Evolutionary conservation across 2,329 filamentous ascomycete genomes (phyloP).

Genomic region (Ophiostoma fasciatum): DNA sequence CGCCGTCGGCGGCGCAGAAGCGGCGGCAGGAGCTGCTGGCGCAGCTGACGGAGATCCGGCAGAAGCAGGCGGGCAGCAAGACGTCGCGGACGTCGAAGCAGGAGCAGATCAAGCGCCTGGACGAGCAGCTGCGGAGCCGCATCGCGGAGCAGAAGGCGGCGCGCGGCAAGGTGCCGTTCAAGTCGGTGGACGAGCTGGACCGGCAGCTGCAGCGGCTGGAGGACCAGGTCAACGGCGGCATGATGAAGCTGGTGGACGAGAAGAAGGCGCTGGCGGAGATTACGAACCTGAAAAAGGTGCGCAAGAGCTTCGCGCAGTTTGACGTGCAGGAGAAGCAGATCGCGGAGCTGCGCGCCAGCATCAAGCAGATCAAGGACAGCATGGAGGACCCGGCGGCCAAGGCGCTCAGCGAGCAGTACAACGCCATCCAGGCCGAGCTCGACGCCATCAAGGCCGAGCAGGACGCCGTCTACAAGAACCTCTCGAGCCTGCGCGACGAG

Average conservation of each 20-base stretch:
- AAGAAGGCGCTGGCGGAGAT: slow-evolving; percentile 83
- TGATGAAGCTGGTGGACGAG: slow-evolving; percentile 93
- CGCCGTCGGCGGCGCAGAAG: slow-evolving; percentile 67
- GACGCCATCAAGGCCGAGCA: slow-evolving; percentile 85
- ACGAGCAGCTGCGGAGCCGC: slow-evolving; percentile 74
- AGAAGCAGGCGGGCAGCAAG: slow-evolving; percentile 81
- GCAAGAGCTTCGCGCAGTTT: slow-evolving; percentile 80
- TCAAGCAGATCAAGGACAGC: slow-evolving; percentile 75
- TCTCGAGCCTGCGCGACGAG: slow-evolving; percentile 74
- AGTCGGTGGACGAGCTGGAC: slow-evolving; percentile 78
- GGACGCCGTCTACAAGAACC: slow-evolving; percentile 77
- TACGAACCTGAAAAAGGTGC: slow-evolving; percentile 67
- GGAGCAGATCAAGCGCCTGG: slow-evolving; percentile 84
- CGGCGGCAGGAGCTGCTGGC: slow-evolving; percentile 73
- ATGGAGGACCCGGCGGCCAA: slow-evolving; percentile 86
- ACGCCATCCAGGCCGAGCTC: slow-evolving; percentile 71
- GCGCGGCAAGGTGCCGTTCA: slow-evolving; percentile 68
- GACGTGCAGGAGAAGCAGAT: slow-evolving; percentile 81
- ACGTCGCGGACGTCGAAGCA: slow-evolving; percentile 59
- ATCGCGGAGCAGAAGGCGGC: slow-evolving; percentile 78
- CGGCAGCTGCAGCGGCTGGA: slow-evolving; percentile 67
- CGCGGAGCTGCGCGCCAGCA: slow-evolving; percentile 71
- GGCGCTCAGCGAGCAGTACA: slow-evolving; percentile 76
- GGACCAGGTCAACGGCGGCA: slow-evolving; percentile 72
- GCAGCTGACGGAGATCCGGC: slow-evolving; percentile 70